Conservation (phyloP, 495 filamentous ascomycete species). For the Podospora didyma region DNA sequence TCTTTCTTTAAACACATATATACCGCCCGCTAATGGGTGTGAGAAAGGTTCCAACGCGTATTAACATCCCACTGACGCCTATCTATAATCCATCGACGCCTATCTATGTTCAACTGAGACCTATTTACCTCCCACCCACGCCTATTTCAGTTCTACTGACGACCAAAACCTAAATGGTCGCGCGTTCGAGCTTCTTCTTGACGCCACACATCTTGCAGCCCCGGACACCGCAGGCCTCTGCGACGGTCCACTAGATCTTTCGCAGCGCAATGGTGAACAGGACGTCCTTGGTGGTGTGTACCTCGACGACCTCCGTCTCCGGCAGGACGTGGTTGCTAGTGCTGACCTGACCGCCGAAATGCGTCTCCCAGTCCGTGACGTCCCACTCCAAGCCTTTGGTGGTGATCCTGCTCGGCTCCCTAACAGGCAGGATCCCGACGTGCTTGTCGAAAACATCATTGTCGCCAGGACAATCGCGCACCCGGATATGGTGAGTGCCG, state of each 20-base stretch:
- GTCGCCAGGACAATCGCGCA: slow-evolving; percentile 39
- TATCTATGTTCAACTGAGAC: no score
- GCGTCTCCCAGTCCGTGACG: slow-evolving; percentile 71
- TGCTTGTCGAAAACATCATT: slow-evolving; percentile 52
- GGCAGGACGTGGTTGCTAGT: slow-evolving; percentile 84
- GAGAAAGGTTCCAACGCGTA: no score
- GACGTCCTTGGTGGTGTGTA: slow-evolving; percentile 63
- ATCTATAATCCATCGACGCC: no score
- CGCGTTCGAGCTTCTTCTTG: no score
- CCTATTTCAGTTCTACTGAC: no score
- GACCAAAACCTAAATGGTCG: no score
- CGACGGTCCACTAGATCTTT: slow-evolving; percentile 2
- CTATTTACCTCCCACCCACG: no score
- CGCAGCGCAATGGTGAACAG: slow-evolving; percentile 81
- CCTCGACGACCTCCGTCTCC: slow-evolving; percentile 46
- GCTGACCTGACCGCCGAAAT: slow-evolving; percentile 79
- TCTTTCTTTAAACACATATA: no score
- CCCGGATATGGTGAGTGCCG: slow-evolving; percentile 65
- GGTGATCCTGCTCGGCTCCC: slow-evolving; percentile 64
- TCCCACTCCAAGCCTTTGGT: slow-evolving; percentile 88
- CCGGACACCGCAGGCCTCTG: not conserved
- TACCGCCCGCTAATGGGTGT: no score
- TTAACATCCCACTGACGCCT: no score
- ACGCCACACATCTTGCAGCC: not conserved
- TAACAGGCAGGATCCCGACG: slow-evolving; percentile 82